Percentiles rank a stretch among this genome's conserved stretches.
Conservation (phyloP, 1,139 yeast species). For the Hansenula lynferdii region DNA sequence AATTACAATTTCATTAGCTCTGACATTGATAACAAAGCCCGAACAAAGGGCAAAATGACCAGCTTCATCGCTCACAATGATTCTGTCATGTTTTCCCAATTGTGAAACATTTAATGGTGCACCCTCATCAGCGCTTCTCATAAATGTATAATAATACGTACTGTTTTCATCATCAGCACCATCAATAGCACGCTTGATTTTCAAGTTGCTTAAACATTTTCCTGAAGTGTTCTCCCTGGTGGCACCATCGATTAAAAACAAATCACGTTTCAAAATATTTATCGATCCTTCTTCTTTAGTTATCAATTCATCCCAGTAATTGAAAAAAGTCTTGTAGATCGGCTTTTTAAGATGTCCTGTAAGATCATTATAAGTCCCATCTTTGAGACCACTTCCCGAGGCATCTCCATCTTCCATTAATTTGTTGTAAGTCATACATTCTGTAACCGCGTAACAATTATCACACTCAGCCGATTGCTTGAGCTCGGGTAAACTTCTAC, state of each 20-base stretch:
- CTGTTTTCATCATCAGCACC: constrained; percentile 25
- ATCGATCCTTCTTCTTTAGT: constrained; percentile 67
- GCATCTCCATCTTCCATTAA: constrained; percentile 53
- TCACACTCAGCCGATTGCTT: constrained; percentile 57
- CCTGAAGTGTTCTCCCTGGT: constrained; percentile 57
- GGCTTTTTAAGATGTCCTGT: constrained; percentile 46
- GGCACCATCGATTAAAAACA: constrained; percentile 55
- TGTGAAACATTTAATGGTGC: constrained; percentile 36
- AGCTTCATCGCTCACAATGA: constrained; percentile 71
- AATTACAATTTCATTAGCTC: constrained; percentile 24
- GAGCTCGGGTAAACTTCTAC: constrained; percentile 54
- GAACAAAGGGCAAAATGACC: constrained; percentile 74
- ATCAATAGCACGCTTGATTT: constrained; percentile 25
- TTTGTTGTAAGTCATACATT: constrained; percentile 69
- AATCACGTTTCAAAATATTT: constrained; percentile 48
- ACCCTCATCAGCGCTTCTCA: constrained; percentile 24
- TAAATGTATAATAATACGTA: constrained; percentile 44
- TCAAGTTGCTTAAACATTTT: constrained; percentile 45
- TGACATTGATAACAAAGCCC: constrained; percentile 49
- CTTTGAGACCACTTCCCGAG: constrained; percentile 39
- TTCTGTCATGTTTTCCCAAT: constrained; percentile 45
- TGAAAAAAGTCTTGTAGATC: constrained; percentile 49
- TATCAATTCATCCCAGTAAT: constrained; percentile 71
- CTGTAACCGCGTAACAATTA: constrained; percentile 52
- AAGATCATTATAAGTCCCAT: constrained; percentile 38